Conservation (phyloP, 2,329 filamentous ascomycete species). For the Fusarium albosuccineum region DNA sequence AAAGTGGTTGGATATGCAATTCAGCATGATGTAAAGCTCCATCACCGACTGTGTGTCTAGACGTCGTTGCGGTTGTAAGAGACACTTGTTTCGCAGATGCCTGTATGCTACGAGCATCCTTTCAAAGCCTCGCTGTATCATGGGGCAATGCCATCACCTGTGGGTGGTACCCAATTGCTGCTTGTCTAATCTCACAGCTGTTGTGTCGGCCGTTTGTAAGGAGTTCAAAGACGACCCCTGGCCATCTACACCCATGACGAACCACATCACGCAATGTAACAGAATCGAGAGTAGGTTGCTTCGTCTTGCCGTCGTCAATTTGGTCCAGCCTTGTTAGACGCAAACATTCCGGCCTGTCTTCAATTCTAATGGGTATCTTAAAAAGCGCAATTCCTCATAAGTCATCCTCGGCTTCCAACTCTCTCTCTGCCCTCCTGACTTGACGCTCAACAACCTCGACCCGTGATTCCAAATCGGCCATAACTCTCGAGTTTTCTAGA, state of each 20-base stretch:
- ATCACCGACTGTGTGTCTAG: too few species aligned
- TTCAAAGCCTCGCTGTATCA: too few species aligned
- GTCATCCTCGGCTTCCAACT: slow-evolving; percentile 44
- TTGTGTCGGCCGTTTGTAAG: too few species aligned
- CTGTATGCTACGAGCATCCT: too few species aligned
- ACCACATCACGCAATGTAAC: neutral
- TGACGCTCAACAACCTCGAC: slow-evolving; percentile 74
- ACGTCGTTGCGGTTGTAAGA: too few species aligned
- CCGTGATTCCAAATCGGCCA: slow-evolving; percentile 78
- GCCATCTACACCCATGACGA: neutral
- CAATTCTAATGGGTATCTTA: slow-evolving; percentile 37
- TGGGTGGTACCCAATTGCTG: too few species aligned
- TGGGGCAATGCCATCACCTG: too few species aligned
- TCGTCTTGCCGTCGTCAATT: neutral
- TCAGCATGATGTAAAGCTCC: too few species aligned
- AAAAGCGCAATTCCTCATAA: slow-evolving; percentile 34
- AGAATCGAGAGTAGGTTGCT: neutral
- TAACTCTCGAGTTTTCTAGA: slow-evolving; percentile 74
- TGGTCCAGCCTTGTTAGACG: neutral
- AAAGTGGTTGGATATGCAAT: too few species aligned
- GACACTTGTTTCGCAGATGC: too few species aligned
- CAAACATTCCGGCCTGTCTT: neutral
- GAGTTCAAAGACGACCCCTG: too few species aligned
- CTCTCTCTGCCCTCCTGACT: slow-evolving; percentile 72
- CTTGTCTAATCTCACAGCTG: too few species aligned